Evolutionary conservation across 2,329 filamentous ascomycete genomes (phyloP), one percentile per base, ranked within the genome.

Genomic region (Pseudonectria foliicola): DNA sequence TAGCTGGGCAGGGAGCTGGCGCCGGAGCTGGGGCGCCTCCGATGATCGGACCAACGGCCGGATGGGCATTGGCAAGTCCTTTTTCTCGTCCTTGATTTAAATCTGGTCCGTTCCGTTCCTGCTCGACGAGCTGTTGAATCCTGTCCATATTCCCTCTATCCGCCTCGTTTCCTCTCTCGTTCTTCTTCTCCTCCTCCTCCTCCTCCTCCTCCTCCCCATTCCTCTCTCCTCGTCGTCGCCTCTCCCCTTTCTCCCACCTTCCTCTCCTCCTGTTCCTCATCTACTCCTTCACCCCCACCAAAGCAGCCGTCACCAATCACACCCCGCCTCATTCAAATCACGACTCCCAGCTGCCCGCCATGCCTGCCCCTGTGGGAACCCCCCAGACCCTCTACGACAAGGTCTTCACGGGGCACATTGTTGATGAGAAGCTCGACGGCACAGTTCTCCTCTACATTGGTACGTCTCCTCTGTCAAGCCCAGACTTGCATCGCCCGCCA

Each of bases 341-440:
- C n/a, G 10, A 16, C 7, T 21, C 27, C 10, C 27, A 13, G 13
- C 27, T 7, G n/a, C 13, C 31, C 40, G 78, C 61, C 53, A 93
- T 94, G 87, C 87, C 87, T 59, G 75, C 72, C 57, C 77, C 76
- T 51, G 79, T 82, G 50, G 70, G 72, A 61, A 74, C 71, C 46
- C 86, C 85, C 36, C 81, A 81, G 65, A 95, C 89, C 52, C 75
- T 95, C 57, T 96, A 96, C 68, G 90, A 96, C 75, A 96, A 96
- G 80, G 89, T 96, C 64, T 83, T 96, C 55, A 78, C 86, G 54
- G 82, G 82, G 68, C 92, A 98, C 63, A 82, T 96, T 54, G 89
- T 98, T 57, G 86, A 95, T 56, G 85, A 94, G 76, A 86, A 89
- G 73, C 77, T 87, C 37, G 90, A 96, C 66, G 90, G 90, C 64